Evolutionary conservation across 2,329 filamentous ascomycete species (phyloP).

Genomic region (Neopestalotiopsis rosae): DNA sequence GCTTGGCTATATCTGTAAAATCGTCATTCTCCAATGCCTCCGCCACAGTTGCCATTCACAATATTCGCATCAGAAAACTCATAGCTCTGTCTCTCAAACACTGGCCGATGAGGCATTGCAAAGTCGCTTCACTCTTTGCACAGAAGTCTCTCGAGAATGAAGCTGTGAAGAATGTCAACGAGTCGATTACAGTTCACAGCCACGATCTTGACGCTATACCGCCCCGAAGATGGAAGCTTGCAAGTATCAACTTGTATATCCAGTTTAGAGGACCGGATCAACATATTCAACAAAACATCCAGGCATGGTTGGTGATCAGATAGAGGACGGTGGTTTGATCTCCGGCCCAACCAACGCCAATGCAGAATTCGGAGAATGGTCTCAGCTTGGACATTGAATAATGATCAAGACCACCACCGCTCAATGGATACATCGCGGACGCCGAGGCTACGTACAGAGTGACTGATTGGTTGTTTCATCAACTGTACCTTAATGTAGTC

Average conservation of each 20-base stretch:
- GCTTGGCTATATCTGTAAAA: neutral
- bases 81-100: neutral
- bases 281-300: neutral
- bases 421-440: neutral
- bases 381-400: neutral
- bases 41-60: neutral
- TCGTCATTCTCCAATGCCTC: neutral
- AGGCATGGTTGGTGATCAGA: conserved; percentile 6
- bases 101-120: neutral
- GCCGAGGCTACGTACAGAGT: neutral
- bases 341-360: conserved; percentile 6
- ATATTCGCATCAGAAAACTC: neutral
- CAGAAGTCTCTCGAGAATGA: neutral
- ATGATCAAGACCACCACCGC: neutral
- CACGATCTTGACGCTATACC: neutral
- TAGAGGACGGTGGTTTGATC: conserved; percentile 15
- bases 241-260: neutral
- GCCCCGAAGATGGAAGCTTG: neutral
- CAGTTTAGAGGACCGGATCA: neutral
- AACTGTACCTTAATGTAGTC: neutral
- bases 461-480: conserved; percentile 5
- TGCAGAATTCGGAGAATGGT: conserved; percentile 4
- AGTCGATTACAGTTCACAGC: neutral
- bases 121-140: neutral
- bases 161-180: neutral